Evolutionary conservation across 768 basidiomycete genomes (phyloP).

Genomic region (Lactifluus echinatus): DNA sequence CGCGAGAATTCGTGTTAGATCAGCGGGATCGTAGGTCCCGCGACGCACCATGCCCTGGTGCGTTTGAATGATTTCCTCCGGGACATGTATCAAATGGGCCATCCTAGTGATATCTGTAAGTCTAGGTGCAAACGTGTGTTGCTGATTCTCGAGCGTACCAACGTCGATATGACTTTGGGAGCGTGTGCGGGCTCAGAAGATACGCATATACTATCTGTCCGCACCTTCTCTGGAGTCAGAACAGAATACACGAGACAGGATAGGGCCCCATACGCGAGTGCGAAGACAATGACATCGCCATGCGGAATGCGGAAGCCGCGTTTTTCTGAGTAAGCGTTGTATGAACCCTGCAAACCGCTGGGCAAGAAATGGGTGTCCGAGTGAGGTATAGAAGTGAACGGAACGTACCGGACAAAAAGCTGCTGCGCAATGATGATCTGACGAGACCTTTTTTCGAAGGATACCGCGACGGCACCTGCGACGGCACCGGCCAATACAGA

Average conservation of each 20-base stretch:
- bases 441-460: constrained; percentile 65
- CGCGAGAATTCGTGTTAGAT: constrained; percentile 53
- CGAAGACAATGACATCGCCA: constrained; percentile 77
- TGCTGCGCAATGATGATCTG: constrained; percentile 73
- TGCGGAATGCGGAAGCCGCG: constrained; percentile 66
- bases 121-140: background rate
- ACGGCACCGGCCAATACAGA: constrained; percentile 70
- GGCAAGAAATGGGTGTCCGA: background rate
- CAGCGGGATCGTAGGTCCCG: constrained; percentile 44
- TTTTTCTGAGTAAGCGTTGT: constrained; percentile 66
- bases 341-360: constrained; percentile 85
- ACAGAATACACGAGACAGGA: background rate
- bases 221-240: constrained; percentile 37
- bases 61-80: constrained; percentile 47
- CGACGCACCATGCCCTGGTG: constrained; percentile 53
- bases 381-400: background rate
- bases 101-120: background rate
- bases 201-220: constrained; percentile 82
- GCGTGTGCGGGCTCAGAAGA: constrained; percentile 71
- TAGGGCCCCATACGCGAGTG: constrained; percentile 46
- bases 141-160: constrained; percentile 48
- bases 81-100: constrained; percentile 51
- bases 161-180: constrained; percentile 62
- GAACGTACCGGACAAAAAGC: constrained; percentile 75
- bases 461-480: constrained; percentile 62